phyloP scores from a whole-genome alignment of 257 asterid genomes.

The Apocynum venetum region DNA sequence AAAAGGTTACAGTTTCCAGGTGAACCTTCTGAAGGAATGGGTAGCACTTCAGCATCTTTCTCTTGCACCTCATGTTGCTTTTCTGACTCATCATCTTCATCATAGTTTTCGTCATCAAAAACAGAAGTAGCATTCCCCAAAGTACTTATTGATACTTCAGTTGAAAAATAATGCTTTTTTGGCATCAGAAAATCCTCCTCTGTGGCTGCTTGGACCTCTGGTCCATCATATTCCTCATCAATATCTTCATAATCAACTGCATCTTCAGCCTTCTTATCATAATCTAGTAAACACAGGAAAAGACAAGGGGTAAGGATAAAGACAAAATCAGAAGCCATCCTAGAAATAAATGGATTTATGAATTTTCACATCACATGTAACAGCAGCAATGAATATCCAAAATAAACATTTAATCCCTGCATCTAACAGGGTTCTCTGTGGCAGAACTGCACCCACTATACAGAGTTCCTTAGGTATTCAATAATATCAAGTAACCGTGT shows the following conservation, averaged over 20 bases:
- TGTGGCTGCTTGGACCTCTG: conserved; percentile 79
- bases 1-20: not conserved
- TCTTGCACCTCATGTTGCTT: conserved; percentile 45
- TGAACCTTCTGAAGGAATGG: conserved; percentile 53
- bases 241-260: conserved; percentile 98
- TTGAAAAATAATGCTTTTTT: conserved; percentile 56
- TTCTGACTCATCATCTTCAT: conserved; percentile 71
- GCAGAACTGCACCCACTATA: not conserved
- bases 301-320: conserved; percentile 5
- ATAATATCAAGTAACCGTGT: not conserved
- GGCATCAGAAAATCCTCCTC: conserved; percentile 93
- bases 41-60: conserved; percentile 34
- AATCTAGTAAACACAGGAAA: conserved; percentile 45
- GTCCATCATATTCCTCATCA: conserved; percentile 98
- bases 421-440: not conserved
- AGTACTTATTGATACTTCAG: conserved; percentile 51
- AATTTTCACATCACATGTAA: not conserved
- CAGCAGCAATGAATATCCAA: conserved; percentile 8
- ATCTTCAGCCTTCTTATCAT: conserved; percentile 87
- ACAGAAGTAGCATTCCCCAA: conserved; percentile 54
- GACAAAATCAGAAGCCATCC: conserved; percentile 22
- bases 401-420: not conserved
- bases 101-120: conserved; percentile 93
- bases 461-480: not conserved
- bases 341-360: conserved; percentile 6